Percentiles rank a stretch among this genome's conserved stretches.
phyloP scores from a whole-genome alignment of 371 early-diverging fungal species.

The Apophysomyces sp. region DNA sequence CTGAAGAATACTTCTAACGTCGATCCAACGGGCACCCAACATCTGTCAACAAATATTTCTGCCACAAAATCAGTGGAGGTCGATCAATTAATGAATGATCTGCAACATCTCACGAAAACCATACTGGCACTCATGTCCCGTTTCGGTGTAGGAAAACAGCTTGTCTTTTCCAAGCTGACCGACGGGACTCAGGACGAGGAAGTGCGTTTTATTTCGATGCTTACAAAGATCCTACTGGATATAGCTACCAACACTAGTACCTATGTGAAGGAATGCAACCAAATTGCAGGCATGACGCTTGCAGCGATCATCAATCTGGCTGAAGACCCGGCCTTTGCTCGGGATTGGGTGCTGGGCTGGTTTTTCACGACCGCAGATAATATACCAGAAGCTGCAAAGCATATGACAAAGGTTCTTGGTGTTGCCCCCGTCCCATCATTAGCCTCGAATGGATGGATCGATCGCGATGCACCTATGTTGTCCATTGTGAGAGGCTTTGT shows the following conservation, averaged over 20 bases:
- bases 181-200: slow-evolving; percentile 11
- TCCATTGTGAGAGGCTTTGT: slow-evolving; percentile 55
- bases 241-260: slow-evolving; percentile 28
- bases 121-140: slow-evolving; percentile 40
- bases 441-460: slow-evolving; percentile 27
- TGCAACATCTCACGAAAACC: slow-evolving; percentile 40
- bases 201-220: slow-evolving; percentile 7
- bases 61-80: neutral
- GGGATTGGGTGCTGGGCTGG: slow-evolving; percentile 35
- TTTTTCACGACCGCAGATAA: slow-evolving; percentile 25
- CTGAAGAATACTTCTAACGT: neutral
- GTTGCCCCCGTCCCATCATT: slow-evolving; percentile 15
- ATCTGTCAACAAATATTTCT: neutral
- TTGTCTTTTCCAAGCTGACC: slow-evolving; percentile 13
- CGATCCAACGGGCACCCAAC: neutral
- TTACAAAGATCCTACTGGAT: slow-evolving; percentile 25
- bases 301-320: slow-evolving; percentile 40
- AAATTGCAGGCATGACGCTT: slow-evolving; percentile 49
- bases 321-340: slow-evolving; percentile 19
- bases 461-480: slow-evolving; percentile 45
- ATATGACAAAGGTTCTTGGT: slow-evolving; percentile 11
- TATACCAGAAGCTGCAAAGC: neutral
- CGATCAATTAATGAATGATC: slow-evolving; percentile 37
- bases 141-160: slow-evolving; percentile 13
- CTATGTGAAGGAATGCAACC: slow-evolving; percentile 48